These are phyloP conservation scores for Vaccinium macrocarpon DNA, from an alignment of 148 eudicot genomes.

Conservation along the genomic window DNA sequence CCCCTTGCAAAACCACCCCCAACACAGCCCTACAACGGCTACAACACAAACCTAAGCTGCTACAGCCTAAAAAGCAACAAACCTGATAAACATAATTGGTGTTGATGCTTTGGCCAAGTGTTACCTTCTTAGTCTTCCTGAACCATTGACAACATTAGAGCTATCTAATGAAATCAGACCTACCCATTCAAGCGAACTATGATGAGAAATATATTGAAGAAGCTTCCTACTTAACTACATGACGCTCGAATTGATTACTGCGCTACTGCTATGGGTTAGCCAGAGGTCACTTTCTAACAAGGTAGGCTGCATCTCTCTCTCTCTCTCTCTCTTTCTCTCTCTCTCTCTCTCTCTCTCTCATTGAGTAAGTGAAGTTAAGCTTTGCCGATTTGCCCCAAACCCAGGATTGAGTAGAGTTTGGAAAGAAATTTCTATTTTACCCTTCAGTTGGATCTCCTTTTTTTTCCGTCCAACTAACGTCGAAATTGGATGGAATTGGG, in stretches of 20 bases:
- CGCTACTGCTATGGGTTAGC: conserved; percentile 80
- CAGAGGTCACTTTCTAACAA: conserved; percentile 91
- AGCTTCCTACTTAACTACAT: conserved; percentile 89
- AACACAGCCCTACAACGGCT: no score
- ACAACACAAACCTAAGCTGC: no score
- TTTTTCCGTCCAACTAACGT: no score
- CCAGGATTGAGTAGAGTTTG: no score
- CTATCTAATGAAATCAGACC: conserved; percentile 68
- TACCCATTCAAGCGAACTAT: conserved; percentile 64
- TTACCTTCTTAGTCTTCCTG: conserved; percentile 90
- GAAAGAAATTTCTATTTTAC: no score
- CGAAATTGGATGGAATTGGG: no score
- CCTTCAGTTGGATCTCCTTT: no score
- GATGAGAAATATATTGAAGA: conserved; percentile 71
- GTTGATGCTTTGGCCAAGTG: conserved; percentile 80
- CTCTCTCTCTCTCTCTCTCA: no score
- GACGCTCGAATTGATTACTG: conserved; percentile 88
- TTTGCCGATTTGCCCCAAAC: no score
- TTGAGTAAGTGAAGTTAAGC: no score
- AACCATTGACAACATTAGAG: conserved; percentile 74
- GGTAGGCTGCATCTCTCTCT: conserved; percentile 35
- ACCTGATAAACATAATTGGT: neutral
- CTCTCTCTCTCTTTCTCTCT: neutral
- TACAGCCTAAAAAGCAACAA: no score
- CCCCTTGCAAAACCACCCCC: no score